Base-by-base conservation (phyloP, 805 yeast genomes). In the Candida taoyuanica region DNA sequence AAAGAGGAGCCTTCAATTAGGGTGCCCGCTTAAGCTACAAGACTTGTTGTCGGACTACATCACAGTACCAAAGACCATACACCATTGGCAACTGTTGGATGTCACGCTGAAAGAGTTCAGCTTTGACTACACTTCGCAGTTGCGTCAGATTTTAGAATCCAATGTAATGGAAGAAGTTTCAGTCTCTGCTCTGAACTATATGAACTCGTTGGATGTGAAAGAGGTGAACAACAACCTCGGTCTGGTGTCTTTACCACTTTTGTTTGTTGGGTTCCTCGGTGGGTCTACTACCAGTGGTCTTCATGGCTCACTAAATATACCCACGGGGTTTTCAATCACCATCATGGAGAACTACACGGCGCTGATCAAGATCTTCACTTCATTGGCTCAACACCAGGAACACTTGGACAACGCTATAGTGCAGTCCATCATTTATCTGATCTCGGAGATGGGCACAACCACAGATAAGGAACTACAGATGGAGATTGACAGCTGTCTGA, bases 191-290 rank as follows among this genome's bases (percentile, higher is more conserved):
- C 4, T 34, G 17, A 34, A 40, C 3, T 30, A 31, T 12, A 11
- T 36, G 6, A 31, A 34, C 5, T 30, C 34, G 34, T 21, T 48
- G 9, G 14, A 41, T 7, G 36, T 48, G 14, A 45, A 51, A 20
- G 48, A 52, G 9, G 55, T 75, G 31, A 73, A 73, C 50, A 72
- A 74, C 49, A 74, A 74, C 43, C 55, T 76, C 36, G 78, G 79
- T 1, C 63, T 75, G 18, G 61, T 74, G 12, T 56, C 73, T 8
- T 63, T 72, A 42, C 81, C 82, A 0, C 47, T 75, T 24, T 50
- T 75, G 7, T 65, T 73, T 50, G 59, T 55, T 19, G 58, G 59
- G 2, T 44, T 34, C 31, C 14, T 41, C 5, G 33, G 31, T 5
- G 13, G 27, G 17, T 30, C 40, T 3, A 29, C 18, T 4, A n/a